Evolutionary conservation across 208 protist species (phyloP).

Genomic region (Giardia muris): DNA sequence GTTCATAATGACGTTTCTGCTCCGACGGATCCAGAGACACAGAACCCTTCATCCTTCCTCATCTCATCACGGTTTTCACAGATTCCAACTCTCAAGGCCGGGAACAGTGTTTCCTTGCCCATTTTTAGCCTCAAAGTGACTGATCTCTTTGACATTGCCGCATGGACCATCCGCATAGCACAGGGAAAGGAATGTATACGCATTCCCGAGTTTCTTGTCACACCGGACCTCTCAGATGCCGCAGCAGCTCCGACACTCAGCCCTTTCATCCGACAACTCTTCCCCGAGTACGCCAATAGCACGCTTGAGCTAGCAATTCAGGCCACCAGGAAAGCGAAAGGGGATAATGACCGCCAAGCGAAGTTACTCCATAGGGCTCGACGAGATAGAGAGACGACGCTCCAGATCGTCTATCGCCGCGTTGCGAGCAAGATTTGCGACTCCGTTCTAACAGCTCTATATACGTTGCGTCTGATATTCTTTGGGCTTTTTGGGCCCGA

Average conservation of each 20-base stretch:
- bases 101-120: background rate
- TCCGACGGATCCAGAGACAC: background rate
- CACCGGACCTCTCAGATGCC: background rate
- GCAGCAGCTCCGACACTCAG: background rate
- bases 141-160: background rate
- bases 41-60: background rate
- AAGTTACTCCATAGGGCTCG: background rate
- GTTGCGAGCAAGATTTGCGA: background rate
- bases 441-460: background rate
- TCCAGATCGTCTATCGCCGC: background rate
- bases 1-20: background rate
- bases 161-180: background rate
- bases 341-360: background rate
- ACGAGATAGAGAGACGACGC: background rate
- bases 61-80: background rate
- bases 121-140: background rate
- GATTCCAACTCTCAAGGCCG: background rate
- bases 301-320: background rate
- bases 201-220: background rate
- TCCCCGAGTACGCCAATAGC: background rate
- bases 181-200: background rate
- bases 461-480: background rate
- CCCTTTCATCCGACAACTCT: background rate
- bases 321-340: background rate
- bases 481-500: background rate